These are phyloP conservation scores for Penicillium freii DNA, from an alignment of 2,329 filamentous ascomycete species.

Conservation along the genomic window DNA sequence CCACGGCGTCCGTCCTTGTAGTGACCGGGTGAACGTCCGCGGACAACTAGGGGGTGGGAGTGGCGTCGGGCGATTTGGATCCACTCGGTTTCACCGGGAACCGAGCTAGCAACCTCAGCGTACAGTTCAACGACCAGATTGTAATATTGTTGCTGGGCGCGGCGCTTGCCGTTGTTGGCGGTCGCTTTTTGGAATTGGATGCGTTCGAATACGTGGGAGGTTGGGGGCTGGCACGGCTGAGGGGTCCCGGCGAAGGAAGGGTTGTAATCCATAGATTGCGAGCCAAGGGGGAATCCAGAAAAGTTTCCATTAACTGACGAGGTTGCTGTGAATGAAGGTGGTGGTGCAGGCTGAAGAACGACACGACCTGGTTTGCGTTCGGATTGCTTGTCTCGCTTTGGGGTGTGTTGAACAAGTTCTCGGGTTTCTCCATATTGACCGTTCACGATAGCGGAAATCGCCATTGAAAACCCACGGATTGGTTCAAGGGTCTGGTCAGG, in stretches of 20 bases:
- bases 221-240: constrained; percentile 39
- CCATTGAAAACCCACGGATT: constrained; percentile 76
- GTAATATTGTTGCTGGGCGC: constrained; percentile 89
- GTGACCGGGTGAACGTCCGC: constrained; percentile 77
- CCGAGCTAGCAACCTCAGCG: constrained; percentile 59
- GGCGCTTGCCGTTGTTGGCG: constrained; percentile 86
- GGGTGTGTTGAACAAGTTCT: constrained; percentile 85
- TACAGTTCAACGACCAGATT: constrained; percentile 84
- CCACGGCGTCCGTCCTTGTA: constrained; percentile 70
- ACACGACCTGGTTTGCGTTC: constrained; percentile 70
- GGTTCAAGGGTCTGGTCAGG: constrained; percentile 49
- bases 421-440: constrained; percentile 72
- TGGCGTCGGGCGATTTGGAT: constrained; percentile 70
- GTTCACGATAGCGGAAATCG: constrained; percentile 78
- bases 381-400: constrained; percentile 85
- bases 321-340: constrained; percentile 44
- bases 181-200: constrained; percentile 95
- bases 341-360: constrained; percentile 64
- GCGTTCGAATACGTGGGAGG: constrained; percentile 71
- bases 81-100: constrained; percentile 54
- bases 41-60: constrained; percentile 82
- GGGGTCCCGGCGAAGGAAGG: constrained; percentile 30
- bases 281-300: constrained; percentile 23
- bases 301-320: constrained; percentile 24
- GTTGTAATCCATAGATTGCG: constrained; percentile 36